A percentile compares a stretch with the other conserved stretches of the same genome.
phyloP scores from a whole-genome alignment of 148 eudicot species.

The Salicornia ramosissima region DNA sequence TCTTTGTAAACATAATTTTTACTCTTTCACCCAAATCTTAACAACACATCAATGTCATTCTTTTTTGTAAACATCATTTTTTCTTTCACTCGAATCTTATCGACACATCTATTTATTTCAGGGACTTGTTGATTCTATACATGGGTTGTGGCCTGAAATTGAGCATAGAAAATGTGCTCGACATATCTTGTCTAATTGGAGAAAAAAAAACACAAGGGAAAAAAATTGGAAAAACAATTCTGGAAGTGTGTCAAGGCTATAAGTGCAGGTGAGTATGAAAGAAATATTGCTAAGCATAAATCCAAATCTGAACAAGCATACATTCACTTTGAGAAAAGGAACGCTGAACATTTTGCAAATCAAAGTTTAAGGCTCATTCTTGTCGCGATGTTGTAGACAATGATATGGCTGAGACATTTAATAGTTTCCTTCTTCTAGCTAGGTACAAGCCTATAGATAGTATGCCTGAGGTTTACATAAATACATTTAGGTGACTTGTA shows the following conservation, averaged over 20 bases:
- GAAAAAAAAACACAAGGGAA: slow-evolving; percentile 4
- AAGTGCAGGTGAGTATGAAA: not conserved
- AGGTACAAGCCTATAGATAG: not conserved
- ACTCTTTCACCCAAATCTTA: no score
- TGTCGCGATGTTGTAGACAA: slow-evolving; percentile 2
- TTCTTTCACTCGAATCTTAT: no score
- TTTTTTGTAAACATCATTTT: no score
- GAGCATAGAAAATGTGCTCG: slow-evolving; percentile 11
- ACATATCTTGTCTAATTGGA: slow-evolving; percentile 3
- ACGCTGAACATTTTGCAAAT: not conserved
- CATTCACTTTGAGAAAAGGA: not conserved
- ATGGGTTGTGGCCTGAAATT: not conserved
- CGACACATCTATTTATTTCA: no score
- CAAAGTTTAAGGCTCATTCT: not conserved
- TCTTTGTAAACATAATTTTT: not conserved
- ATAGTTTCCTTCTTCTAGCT: not conserved
- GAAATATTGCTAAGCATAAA: not conserved
- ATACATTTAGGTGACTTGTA: no score
- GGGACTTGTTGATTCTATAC: no score
- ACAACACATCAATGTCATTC: no score
- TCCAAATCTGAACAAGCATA: not conserved
- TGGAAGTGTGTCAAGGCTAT: slow-evolving; percentile 9
- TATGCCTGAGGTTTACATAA: not conserved
- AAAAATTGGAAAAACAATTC: not conserved
- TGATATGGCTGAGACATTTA: slow-evolving; percentile 4